A percentile compares a stretch with the other conserved stretches of the same genome.
Evolutionary conservation across 1,139 yeast species (phyloP).

Genomic region (Lipomyces yarrowii): DNA sequence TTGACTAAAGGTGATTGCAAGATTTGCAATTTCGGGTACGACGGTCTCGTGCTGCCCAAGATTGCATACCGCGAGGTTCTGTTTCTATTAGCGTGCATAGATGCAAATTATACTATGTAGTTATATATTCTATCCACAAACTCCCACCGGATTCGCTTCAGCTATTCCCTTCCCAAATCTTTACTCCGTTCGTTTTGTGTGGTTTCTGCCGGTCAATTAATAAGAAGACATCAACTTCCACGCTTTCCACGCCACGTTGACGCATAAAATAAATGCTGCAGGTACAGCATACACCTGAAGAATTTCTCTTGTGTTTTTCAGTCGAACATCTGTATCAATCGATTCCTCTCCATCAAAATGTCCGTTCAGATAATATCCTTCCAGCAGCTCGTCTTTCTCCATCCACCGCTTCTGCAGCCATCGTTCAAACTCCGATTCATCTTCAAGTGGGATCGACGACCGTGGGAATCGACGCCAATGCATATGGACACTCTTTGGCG

Average conservation of each 20-base stretch:
- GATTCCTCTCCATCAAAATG: conserved; percentile 45
- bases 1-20: too few species aligned
- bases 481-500: conserved; percentile 67
- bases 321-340: conserved; percentile 27
- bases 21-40: too few species aligned
- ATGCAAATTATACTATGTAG: neutral
- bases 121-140: neutral
- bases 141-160: neutral
- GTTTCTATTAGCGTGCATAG: too few species aligned
- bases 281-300: conserved; percentile 28
- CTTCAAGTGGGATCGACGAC: conserved; percentile 65
- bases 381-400: conserved; percentile 73
- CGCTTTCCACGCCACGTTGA: conserved; percentile 27
- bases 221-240: conserved; percentile 11
- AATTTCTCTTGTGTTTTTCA: conserved; percentile 17
- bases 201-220: neutral
- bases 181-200: too few species aligned
- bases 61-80: too few species aligned
- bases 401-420: conserved; percentile 83
- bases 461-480: conserved; percentile 62
- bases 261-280: conserved; percentile 16
- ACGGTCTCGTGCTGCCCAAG: too few species aligned
- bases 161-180: neutral
- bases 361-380: conserved; percentile 60
- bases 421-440: conserved; percentile 59